Evolutionary conservation across 2,329 filamentous ascomycete species (phyloP).

Genomic region (Microdochium bolleyi): DNA sequence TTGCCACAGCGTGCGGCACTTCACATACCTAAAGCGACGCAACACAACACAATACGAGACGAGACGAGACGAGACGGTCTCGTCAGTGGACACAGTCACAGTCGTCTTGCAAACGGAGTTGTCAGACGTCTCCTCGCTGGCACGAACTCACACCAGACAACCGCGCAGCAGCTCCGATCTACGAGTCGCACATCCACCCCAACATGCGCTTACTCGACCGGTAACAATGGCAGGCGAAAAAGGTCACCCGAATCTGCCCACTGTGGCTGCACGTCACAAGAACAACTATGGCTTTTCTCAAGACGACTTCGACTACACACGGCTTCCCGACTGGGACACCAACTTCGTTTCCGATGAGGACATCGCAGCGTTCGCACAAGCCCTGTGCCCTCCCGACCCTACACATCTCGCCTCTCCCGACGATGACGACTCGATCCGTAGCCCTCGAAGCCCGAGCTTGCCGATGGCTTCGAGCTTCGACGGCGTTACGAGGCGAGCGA

Average conservation of each 20-base stretch:
- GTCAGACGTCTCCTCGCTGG: neutral
- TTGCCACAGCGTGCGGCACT: neutral
- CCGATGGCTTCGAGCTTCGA: slow-evolving; percentile 22
- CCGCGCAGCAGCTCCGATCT: neutral
- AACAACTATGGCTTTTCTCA: slow-evolving; percentile 48
- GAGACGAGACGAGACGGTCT: too few relatives aligned
- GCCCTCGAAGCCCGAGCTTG: slow-evolving; percentile 24
- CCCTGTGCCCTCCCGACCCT: slow-evolving; percentile 73
- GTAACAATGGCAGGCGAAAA: slow-evolving; percentile 15
- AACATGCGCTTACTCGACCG: slow-evolving; percentile 3
- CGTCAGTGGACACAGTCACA: too few relatives aligned
- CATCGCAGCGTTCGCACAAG: slow-evolving; percentile 69
- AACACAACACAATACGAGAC: neutral
- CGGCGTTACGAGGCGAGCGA: slow-evolving; percentile 25
- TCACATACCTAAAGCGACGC: too few relatives aligned
- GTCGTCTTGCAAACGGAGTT: too few relatives aligned
- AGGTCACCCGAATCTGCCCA: slow-evolving; percentile 11
- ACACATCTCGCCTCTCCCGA: slow-evolving; percentile 53
- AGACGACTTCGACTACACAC: slow-evolving; percentile 58
- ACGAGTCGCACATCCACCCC: neutral
- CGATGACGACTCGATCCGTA: slow-evolving; percentile 31
- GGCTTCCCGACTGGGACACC: slow-evolving; percentile 70
- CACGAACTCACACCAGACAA: neutral
- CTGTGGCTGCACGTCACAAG: slow-evolving; percentile 13
- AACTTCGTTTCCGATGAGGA: slow-evolving; percentile 71